Percentiles rank a stretch among this genome's conserved stretches.
Evolutionary conservation across 208 protist species (phyloP).

Genomic region (Trypanosoma congolense): DNA sequence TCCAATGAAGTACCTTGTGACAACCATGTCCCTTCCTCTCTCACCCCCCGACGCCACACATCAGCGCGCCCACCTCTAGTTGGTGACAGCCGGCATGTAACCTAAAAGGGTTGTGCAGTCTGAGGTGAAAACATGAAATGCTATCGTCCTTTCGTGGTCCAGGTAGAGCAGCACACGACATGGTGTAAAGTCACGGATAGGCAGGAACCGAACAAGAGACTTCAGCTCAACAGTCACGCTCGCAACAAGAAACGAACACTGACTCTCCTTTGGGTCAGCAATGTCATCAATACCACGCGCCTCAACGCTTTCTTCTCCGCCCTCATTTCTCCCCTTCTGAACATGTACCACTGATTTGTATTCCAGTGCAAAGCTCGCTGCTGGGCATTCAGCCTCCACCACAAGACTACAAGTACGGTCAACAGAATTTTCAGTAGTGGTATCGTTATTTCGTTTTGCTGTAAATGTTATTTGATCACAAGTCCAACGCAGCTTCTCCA

Average conservation of each 20-base stretch:
- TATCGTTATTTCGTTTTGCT: conserved; percentile 3
- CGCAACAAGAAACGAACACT: not conserved
- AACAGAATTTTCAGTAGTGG: not conserved
- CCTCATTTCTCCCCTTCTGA: conserved; percentile 13
- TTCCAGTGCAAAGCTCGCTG: conserved; percentile 54
- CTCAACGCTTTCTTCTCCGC: conserved; percentile 9
- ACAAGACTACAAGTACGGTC: conserved; percentile 27
- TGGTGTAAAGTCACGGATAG: conserved; percentile 52
- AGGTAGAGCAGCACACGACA: conserved; percentile 47
- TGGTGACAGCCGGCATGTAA: conserved; percentile 63
- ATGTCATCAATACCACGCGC: not conserved
- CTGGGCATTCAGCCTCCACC: conserved; percentile 48
- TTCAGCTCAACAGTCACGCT: conserved; percentile 58
- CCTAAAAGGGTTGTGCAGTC: conserved; percentile 52
- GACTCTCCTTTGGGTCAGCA: not conserved
- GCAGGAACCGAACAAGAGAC: conserved; percentile 71
- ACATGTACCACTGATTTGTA: conserved; percentile 48
- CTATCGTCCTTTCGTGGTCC: conserved; percentile 44
- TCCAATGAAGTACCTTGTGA: no score
- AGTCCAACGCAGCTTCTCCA: conserved; percentile 67
- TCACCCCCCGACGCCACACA: no score
- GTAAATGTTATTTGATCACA: conserved; percentile 61
- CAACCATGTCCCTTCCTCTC: no score
- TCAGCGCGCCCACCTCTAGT: conserved; percentile 1
- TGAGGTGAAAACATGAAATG: conserved; percentile 49